phyloP scores from a whole-genome alignment of 495 filamentous ascomycete species.

The Chaetomium fimeti region DNA sequence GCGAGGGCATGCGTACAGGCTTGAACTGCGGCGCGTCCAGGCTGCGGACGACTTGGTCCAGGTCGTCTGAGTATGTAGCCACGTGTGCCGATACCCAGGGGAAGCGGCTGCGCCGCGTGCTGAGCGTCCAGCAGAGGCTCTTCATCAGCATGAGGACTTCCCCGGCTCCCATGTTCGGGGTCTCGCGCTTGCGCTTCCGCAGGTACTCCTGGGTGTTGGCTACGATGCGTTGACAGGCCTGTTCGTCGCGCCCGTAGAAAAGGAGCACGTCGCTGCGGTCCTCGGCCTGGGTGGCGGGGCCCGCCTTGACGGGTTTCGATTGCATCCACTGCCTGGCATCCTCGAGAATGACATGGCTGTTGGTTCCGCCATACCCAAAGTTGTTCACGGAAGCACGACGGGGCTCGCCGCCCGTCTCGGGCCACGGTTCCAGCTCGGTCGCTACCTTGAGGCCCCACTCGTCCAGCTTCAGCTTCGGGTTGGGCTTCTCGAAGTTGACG shows the following conservation, averaged over 20 bases:
- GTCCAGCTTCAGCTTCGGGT: conserved; percentile 41
- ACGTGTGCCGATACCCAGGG: background rate
- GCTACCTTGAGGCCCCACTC: conserved; percentile 21
- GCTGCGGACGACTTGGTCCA: background rate
- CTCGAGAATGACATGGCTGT: conserved; percentile 45
- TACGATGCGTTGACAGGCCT: background rate
- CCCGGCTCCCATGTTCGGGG: background rate
- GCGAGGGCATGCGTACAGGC: conserved; percentile 21
- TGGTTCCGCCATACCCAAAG: conserved; percentile 47
- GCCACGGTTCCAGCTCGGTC: no score
- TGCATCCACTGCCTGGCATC: background rate
- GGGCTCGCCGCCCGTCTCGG: background rate
- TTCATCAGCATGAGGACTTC: background rate
- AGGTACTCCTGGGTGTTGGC: background rate
- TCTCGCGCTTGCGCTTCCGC: background rate
- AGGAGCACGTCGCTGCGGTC: background rate
- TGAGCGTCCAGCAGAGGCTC: background rate
- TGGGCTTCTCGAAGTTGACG: conserved; percentile 43
- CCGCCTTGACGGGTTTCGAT: no score
- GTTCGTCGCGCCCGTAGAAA: background rate
- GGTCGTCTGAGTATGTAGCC: no score
- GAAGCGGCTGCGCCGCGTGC: background rate
- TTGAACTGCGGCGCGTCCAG: conserved; percentile 14
- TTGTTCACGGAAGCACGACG: conserved; percentile 36
- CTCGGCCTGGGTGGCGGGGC: background rate